Conservation (phyloP, 2,329 filamentous ascomycete species). For the Diplodia corticola region DNA sequence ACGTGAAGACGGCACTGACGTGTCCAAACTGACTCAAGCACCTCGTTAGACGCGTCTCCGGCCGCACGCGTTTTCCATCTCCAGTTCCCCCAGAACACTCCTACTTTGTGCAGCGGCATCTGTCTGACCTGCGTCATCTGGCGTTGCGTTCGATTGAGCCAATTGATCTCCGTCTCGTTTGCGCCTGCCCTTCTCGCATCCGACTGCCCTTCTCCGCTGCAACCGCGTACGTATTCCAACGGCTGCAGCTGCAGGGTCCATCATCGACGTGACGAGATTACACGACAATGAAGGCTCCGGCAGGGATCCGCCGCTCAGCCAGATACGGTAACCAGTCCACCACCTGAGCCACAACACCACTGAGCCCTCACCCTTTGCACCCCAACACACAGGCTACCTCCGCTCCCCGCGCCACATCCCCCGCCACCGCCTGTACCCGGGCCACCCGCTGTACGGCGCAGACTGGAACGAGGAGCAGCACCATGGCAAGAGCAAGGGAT, state of each 20-base stretch:
- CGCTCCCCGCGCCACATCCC: constrained; percentile 8
- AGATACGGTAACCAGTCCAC: constrained; percentile 9
- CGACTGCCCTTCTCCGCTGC: background rate
- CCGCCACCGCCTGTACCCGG: background rate
- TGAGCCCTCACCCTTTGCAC: background rate
- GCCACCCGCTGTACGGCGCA: background rate
- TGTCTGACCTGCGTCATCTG: background rate
- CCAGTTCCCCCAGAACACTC: background rate
- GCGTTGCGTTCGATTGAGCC: background rate
- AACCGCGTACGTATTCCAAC: too few species aligned
- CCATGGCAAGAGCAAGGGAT: background rate
- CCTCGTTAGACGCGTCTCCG: background rate
- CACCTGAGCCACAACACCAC: constrained; percentile 11
- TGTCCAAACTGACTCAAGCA: constrained; percentile 1
- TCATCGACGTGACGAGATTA: background rate
- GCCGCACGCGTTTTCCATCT: background rate
- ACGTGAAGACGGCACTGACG: constrained; percentile 2
- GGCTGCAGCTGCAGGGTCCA: background rate
- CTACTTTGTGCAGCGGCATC: background rate
- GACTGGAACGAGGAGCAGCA: background rate
- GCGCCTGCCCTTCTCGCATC: background rate
- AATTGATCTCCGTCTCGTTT: background rate
- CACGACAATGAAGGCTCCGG: background rate
- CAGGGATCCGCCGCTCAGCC: background rate
- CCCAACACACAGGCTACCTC: constrained; percentile 5